Evolutionary conservation across 768 basidiomycete genomes (phyloP).

Genomic region (Pleurotus ostreatus): DNA sequence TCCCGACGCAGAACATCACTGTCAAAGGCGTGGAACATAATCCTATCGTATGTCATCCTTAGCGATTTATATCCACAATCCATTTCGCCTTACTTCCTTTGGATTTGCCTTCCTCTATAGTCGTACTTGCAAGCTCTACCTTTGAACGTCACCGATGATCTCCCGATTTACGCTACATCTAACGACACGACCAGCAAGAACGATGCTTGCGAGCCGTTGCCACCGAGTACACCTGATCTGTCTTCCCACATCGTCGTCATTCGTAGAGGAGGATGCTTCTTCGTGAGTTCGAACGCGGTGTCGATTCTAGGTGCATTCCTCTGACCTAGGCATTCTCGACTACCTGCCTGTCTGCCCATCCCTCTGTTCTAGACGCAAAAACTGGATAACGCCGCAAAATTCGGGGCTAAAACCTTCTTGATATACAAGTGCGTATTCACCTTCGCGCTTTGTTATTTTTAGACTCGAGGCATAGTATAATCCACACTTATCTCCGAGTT

Average conservation of each 20-base stretch:
- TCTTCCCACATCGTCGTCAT: conserved; percentile 50
- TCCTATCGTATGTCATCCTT: conserved; percentile 30
- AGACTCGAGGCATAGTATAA: not conserved
- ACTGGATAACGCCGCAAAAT: conserved; percentile 47
- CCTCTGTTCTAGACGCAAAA: conserved; percentile 39
- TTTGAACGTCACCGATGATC: conserved; percentile 38
- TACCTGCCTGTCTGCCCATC: not conserved
- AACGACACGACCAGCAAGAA: conserved; percentile 46
- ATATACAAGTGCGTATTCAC: conserved; percentile 50
- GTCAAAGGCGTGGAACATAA: conserved; percentile 42
- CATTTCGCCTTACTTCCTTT: not conserved
- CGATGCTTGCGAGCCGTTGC: conserved; percentile 58
- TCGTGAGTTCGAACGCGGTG: conserved; percentile 28
- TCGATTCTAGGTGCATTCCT: not conserved
- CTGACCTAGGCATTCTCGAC: too few species aligned
- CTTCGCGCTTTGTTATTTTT: not conserved
- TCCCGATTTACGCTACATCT: conserved; percentile 56
- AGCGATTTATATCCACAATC: not conserved
- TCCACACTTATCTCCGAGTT: too few species aligned
- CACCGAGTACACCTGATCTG: conserved; percentile 50
- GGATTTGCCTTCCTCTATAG: not conserved
- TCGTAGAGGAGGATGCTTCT: conserved; percentile 54
- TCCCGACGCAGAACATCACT: conserved; percentile 54
- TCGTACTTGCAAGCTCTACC: conserved; percentile 51
- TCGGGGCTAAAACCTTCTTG: conserved; percentile 43